phyloP scores from a whole-genome alignment of 805 yeast species.

The Metschnikowia bowlesiae region DNA sequence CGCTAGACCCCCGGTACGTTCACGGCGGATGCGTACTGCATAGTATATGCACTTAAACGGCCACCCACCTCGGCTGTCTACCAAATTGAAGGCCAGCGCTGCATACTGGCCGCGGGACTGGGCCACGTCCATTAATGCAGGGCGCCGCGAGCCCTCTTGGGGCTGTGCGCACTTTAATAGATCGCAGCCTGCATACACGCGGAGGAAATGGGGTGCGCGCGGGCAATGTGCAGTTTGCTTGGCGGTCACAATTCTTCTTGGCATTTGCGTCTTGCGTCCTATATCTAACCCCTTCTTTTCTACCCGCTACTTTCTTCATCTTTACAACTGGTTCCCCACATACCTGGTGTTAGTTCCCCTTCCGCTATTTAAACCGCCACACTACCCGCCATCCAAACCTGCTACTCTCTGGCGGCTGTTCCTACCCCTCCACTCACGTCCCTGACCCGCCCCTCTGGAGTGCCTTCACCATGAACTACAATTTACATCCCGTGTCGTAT shows the following conservation, averaged over 20 bases:
- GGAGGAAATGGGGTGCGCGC: background rate
- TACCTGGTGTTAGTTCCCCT: no score
- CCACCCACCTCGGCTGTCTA: background rate
- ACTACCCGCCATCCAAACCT: background rate
- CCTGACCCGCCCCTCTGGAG: background rate
- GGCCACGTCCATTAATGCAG: background rate
- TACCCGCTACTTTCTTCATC: background rate
- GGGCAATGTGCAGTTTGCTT: conserved; percentile 7
- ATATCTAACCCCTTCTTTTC: background rate
- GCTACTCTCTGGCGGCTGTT: background rate
- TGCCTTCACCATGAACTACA: conserved; percentile 31
- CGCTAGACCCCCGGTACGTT: no score
- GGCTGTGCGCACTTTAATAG: background rate
- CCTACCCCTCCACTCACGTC: background rate
- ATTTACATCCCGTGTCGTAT: conserved; percentile 43
- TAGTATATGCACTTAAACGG: no score
- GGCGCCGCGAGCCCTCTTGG: background rate
- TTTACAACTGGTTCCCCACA: no score
- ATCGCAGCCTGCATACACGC: background rate
- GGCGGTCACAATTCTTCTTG: conserved; percentile 7
- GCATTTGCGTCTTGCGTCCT: background rate
- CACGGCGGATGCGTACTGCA: no score
- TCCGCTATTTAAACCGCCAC: background rate
- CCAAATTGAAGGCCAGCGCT: background rate
- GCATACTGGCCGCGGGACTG: background rate